A percentile compares a stretch with the other conserved stretches of the same genome.
These are phyloP conservation scores for Sclerotiophoma versabilis DNA, from an alignment of 2,329 filamentous ascomycete species.

Conservation along the genomic window DNA sequence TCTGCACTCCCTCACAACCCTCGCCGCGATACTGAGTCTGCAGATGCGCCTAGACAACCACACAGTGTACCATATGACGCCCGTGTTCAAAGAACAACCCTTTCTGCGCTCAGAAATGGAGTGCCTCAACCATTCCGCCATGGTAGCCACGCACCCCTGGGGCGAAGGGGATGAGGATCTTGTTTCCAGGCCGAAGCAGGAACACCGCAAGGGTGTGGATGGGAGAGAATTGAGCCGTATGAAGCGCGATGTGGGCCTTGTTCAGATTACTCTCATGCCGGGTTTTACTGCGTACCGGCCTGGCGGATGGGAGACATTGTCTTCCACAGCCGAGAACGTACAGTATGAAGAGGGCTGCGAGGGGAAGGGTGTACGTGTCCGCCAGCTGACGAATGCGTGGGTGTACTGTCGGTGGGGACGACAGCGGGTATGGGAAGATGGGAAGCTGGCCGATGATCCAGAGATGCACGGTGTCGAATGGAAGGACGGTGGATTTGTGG, in stretches of 20 bases:
- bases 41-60: conserved; percentile 34
- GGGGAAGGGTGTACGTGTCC: conserved; percentile 19
- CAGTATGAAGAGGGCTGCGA: not conserved
- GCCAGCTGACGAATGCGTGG: conserved; percentile 31
- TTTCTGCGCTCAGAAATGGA: conserved; percentile 26
- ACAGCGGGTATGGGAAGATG: conserved; percentile 15
- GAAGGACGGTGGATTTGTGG: conserved; percentile 29
- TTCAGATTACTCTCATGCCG: conserved; percentile 31
- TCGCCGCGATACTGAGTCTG: conserved; percentile 35
- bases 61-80: conserved; percentile 39
- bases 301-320: conserved; percentile 36
- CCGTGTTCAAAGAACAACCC: conserved; percentile 36
- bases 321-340: not conserved
- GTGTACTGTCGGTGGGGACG: conserved; percentile 39
- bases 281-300: conserved; percentile 33
- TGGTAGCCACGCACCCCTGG: conserved; percentile 19
- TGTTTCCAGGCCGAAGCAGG: not conserved
- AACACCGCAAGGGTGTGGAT: not conserved
- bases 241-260: conserved; percentile 23
- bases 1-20: not conserved
- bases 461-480: conserved; percentile 32
- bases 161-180: not conserved
- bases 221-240: conserved; percentile 17
- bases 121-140: conserved; percentile 24
- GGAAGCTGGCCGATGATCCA: conserved; percentile 9